phyloP scores from a whole-genome alignment of 331 rosid species.

The Malus hybrid region DNA sequence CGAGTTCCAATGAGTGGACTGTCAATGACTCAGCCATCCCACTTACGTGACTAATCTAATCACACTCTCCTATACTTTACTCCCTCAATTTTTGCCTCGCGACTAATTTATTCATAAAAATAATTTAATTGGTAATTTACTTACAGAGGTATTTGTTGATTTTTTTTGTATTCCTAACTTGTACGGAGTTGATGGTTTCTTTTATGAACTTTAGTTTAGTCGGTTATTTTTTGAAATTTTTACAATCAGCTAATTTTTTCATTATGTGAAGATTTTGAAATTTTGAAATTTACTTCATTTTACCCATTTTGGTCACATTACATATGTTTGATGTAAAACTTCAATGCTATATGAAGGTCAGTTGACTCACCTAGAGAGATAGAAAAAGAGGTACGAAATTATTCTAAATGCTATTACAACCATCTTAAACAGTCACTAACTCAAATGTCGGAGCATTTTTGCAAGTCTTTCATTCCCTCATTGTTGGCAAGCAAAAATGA shows the following conservation, averaged over 20 bases:
- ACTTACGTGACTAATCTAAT: background rate
- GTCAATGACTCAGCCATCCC: background rate
- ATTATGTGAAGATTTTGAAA: no score
- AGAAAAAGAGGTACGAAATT: background rate
- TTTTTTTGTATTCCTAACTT: no score
- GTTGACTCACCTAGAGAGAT: background rate
- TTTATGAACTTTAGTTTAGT: no score
- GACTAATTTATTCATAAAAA: background rate
- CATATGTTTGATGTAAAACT: no score
- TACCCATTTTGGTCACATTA: no score
- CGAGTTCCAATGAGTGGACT: background rate
- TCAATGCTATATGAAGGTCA: no score
- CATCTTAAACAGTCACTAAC: background rate
- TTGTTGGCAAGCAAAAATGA: background rate
- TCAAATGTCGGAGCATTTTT: background rate
- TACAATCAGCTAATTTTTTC: no score
- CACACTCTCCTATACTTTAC: background rate
- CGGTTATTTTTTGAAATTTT: rapidly evolving
- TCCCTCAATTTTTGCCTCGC: background rate
- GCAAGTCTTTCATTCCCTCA: background rate
- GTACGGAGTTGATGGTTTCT: no score
- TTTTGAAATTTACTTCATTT: no score
- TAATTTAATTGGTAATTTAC: no score
- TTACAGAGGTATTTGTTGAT: no score
- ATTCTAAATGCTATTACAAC: no score